phyloP scores from a whole-genome alignment of 768 basidiomycete species.

The Serendipita sp. region DNA sequence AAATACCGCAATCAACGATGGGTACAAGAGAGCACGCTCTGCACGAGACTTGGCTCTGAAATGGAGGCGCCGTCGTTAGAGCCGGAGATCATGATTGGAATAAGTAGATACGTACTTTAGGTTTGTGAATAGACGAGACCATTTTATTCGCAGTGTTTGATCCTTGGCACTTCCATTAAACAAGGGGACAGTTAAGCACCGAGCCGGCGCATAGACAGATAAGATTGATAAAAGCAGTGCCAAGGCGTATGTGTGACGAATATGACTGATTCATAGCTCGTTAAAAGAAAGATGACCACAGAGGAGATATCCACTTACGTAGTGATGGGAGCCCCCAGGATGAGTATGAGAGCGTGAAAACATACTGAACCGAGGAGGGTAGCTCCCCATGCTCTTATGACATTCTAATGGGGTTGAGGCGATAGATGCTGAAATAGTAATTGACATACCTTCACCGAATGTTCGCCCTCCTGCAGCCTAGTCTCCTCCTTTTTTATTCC shows the following conservation, averaged over 20 bases:
- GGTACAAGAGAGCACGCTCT: constrained; percentile 68
- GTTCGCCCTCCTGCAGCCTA: constrained; percentile 24
- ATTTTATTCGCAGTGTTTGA: constrained; percentile 38
- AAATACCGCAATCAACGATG: constrained; percentile 48
- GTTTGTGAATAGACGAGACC: constrained; percentile 70
- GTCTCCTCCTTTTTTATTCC: constrained; percentile 20
- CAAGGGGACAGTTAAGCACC: constrained; percentile 44
- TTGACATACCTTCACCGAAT: neutral
- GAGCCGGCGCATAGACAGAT: constrained; percentile 47
- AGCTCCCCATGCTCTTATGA: constrained; percentile 33
- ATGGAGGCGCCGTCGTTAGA: too few species aligned
- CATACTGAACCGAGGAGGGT: constrained; percentile 34
- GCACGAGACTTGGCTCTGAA: constrained; percentile 40
- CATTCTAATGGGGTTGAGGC: constrained; percentile 23
- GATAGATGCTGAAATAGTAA: constrained; percentile 2
- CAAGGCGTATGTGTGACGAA: constrained; percentile 47
- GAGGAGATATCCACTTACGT: constrained; percentile 25
- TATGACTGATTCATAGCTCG: constrained; percentile 23
- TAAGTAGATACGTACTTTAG: constrained; percentile 43
- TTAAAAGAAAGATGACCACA: neutral
- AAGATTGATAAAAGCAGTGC: constrained; percentile 52
- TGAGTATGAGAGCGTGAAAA: constrained; percentile 33
- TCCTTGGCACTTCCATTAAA: constrained; percentile 26
- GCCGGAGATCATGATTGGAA: neutral
- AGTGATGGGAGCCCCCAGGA: constrained; percentile 60